Conservation (phyloP, 176 grass and related monocot species). For the sorghum (Sorghum bicolor) region DNA sequence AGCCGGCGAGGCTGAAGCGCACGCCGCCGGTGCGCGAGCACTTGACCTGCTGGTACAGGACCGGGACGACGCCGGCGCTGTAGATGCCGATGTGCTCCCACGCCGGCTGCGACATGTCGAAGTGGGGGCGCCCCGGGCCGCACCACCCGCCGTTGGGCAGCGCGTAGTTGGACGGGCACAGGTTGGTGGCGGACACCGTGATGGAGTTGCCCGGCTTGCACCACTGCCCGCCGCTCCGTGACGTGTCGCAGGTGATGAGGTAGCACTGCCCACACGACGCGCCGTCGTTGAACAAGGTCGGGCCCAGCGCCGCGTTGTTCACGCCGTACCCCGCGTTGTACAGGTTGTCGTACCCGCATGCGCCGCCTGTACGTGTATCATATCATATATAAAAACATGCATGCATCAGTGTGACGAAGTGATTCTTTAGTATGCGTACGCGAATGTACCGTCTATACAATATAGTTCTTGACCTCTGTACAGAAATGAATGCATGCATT, state of each 20-base stretch:
- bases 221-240: not conserved
- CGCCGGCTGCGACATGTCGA: slow-evolving; percentile 68
- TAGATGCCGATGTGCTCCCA: slow-evolving; percentile 34
- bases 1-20: slow-evolving; percentile 33
- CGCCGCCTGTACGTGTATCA: slow-evolving; percentile 19
- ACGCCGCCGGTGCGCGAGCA: slow-evolving; percentile 49
- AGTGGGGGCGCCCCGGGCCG: slow-evolving; percentile 41
- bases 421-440: not conserved
- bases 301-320: slow-evolving; percentile 48
- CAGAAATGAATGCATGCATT: not conserved
- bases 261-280: slow-evolving; percentile 65
- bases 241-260: slow-evolving; percentile 27
- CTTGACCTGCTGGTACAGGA: slow-evolving; percentile 43
- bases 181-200: slow-evolving; percentile 47
- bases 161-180: slow-evolving; percentile 51
- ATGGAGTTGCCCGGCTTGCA: slow-evolving; percentile 18
- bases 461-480: not conserved
- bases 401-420: not conserved
- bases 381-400: not conserved
- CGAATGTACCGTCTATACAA: not conserved
- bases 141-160: slow-evolving; percentile 59
- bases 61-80: slow-evolving; percentile 38
- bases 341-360: slow-evolving; percentile 62
- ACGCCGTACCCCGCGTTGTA: slow-evolving; percentile 55
- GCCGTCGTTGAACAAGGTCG: slow-evolving; percentile 44